Evolutionary conservation across 2,329 filamentous ascomycete genomes (phyloP), one percentile per base, ranked within the genome.

Genomic region (Metarhizium sp.): DNA sequence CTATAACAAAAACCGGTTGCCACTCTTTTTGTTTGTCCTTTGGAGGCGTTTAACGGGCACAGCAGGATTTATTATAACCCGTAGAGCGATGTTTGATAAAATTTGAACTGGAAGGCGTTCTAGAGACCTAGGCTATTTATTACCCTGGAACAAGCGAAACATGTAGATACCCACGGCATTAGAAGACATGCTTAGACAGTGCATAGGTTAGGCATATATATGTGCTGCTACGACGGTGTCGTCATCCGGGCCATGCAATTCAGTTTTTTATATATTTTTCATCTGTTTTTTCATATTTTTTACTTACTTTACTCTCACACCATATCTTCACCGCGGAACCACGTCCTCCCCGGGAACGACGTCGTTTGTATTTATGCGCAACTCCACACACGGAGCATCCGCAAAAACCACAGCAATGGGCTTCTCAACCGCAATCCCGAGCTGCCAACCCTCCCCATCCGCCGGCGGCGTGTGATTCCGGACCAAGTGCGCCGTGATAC

Each of bases 351-450:
- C 29, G n/a, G 25, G n/a, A n/a, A 34, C 4, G 4, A 65, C 58
- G 40, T 65, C 60, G 16, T 64, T 59, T 4, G 66, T 69, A 43
- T 63, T 64, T 50, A 63, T 62, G 40, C 62, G 64, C 61, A 69
- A 64, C 66, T 90, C 85, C 6, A 91, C 82, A 4, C 78, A 76
- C 0, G 87, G 86, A 11, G 83, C 85, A 60, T 90, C 87, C 2
- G 88, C 88, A 62, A 87, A 81, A 0, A 83, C 79, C 20, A 91
- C 84, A 0, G 88, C 88, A 13, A 85, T 82, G 2, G 88, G 88
- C 71, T 91, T 91, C 69, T 85, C 83, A 52, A 91, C 71, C 29
- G 74, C 73, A 42, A 91, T 76, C 57, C 75, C 78, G 52, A 91
- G 72, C 56, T 75, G 75, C 70, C 79, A 78, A 14, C 73, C 72